phyloP scores from a whole-genome alignment of 805 yeast species.

The Metschnikowia matae region DNA sequence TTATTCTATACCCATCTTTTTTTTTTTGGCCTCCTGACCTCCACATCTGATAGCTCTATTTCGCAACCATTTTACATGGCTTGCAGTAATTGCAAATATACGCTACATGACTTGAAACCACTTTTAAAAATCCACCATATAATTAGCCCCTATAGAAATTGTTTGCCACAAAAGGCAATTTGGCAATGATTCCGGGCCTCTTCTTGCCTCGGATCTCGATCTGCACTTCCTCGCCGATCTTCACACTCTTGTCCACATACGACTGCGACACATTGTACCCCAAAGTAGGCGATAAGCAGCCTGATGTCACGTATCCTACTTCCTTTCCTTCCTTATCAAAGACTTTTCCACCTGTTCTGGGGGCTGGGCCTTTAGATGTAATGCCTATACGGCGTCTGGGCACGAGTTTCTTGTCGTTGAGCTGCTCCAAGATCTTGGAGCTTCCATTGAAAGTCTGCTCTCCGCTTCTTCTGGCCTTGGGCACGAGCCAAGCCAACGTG shows the following conservation, averaged over 20 bases:
- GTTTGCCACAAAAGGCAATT: constrained; percentile 80
- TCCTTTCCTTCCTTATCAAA: constrained; percentile 49
- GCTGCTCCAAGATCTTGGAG: constrained; percentile 61
- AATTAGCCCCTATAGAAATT: constrained; percentile 55
- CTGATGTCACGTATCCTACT: constrained; percentile 57
- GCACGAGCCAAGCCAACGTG: constrained; percentile 83
- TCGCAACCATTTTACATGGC: not conserved
- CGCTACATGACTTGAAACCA: not conserved
- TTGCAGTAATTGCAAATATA: not conserved
- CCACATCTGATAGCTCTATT: not conserved
- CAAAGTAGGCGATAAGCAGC: constrained; percentile 57
- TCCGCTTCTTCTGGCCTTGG: constrained; percentile 63
- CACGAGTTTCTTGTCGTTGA: constrained; percentile 58
- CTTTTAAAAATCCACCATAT: not conserved
- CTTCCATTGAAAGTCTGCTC: constrained; percentile 71
- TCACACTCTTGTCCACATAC: constrained; percentile 68
- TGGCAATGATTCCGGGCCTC: constrained; percentile 70
- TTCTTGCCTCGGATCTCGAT: constrained; percentile 81
- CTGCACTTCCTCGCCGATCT: constrained; percentile 66
- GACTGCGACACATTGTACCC: constrained; percentile 89
- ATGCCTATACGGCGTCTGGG: constrained; percentile 69
- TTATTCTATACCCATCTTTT: no score
- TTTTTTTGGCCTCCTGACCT: not conserved
- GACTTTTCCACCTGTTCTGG: constrained; percentile 73
- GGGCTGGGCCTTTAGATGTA: constrained; percentile 81